Percentiles rank a stretch among this genome's conserved stretches.
Conservation (phyloP, 495 filamentous ascomycete species). For the Saxophila tyrrhenica region DNA sequence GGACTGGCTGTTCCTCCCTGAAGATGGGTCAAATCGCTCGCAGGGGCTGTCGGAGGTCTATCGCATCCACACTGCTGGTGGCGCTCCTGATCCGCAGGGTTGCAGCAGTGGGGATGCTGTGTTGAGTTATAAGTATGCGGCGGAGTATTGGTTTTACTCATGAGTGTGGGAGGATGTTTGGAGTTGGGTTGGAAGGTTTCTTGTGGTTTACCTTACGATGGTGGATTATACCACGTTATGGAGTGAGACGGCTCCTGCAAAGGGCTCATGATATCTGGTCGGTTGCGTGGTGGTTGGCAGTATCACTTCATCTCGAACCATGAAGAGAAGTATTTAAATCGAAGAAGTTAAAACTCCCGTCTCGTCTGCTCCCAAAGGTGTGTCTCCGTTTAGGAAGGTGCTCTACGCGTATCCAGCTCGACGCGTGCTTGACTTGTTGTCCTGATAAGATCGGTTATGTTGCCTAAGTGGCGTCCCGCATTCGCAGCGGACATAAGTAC, state of each 20-base stretch:
- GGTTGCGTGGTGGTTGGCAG: too few species aligned
- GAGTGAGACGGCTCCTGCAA: background rate
- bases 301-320: too few species aligned
- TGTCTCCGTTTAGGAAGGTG: too few species aligned
- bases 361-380: too few species aligned
- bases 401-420: too few species aligned
- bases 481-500: too few species aligned
- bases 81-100: conserved; percentile 5
- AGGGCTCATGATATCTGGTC: background rate
- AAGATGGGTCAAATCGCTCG: background rate
- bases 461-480: too few species aligned
- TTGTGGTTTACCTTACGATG: background rate
- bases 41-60: conserved; percentile 12
- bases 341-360: too few species aligned
- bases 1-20: conserved; percentile 14
- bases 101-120: background rate
- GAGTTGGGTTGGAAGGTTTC: background rate
- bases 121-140: conserved; percentile 12
- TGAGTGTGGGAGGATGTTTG: background rate
- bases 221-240: background rate
- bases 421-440: too few species aligned
- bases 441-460: too few species aligned
- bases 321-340: too few species aligned
- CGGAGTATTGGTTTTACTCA: conserved; percentile 22
- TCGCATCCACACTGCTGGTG: conserved; percentile 18